Conservation (phyloP, 495 filamentous ascomycete genomes). For the Penicillium paxilli region DNA sequence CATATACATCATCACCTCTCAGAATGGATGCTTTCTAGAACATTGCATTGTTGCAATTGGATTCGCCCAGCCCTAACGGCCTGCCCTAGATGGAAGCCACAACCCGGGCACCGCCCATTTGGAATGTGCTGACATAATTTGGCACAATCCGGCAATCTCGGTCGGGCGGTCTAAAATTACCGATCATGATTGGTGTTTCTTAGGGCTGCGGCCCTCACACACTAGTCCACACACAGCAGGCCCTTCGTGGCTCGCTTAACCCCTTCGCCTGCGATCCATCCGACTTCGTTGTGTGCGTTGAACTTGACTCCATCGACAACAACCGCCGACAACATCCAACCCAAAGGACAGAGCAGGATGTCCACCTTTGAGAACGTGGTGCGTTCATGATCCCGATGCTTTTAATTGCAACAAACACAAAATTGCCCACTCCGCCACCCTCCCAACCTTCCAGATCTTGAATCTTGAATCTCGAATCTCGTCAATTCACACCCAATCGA, state of each 20-base stretch:
- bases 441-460: slow-evolving; percentile 5
- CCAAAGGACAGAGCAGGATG: slow-evolving; percentile 74
- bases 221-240: slow-evolving; percentile 40
- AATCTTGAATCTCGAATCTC: slow-evolving; percentile 7
- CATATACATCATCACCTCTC: too few relatives aligned
- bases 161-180: neutral
- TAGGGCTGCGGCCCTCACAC: slow-evolving; percentile 47
- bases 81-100: slow-evolving; percentile 17
- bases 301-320: slow-evolving; percentile 51
- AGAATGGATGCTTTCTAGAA: slow-evolving; percentile 19
- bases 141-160: slow-evolving; percentile 2
- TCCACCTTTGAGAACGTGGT: slow-evolving; percentile 97
- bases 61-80: slow-evolving; percentile 20
- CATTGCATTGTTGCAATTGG: neutral
- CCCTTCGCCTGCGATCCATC: slow-evolving; percentile 40
- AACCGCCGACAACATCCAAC: slow-evolving; percentile 51
- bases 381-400: slow-evolving; percentile 48
- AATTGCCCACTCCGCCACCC: slow-evolving; percentile 3
- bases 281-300: slow-evolving; percentile 50
- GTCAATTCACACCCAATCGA: slow-evolving; percentile 4
- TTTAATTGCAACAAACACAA: slow-evolving; percentile 5
- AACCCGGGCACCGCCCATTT: neutral
- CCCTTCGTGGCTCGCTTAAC: slow-evolving; percentile 38
- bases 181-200: slow-evolving; percentile 22
- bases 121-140: slow-evolving; percentile 7